A percentile compares a stretch with the other conserved stretches of the same genome.
phyloP scores from a whole-genome alignment of 2,329 filamentous ascomycete genomes.

The Cladobotryum protrusum region DNA sequence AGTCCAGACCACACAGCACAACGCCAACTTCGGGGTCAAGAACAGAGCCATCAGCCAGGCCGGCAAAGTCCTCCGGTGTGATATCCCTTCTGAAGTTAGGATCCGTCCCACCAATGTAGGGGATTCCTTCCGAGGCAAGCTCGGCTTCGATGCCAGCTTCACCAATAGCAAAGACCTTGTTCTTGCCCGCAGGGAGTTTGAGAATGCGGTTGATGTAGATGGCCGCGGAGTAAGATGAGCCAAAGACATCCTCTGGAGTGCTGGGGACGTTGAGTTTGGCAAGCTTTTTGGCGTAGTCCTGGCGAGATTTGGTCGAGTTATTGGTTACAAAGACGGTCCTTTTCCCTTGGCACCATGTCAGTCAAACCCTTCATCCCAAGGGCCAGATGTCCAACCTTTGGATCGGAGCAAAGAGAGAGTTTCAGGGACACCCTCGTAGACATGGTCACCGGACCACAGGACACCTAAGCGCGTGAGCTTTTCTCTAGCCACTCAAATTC shows the following conservation, averaged over 20 bases:
- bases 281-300: constrained; percentile 90
- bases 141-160: constrained; percentile 90
- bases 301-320: constrained; percentile 94
- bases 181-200: constrained; percentile 67
- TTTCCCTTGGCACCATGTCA: constrained; percentile 56
- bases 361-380: not conserved
- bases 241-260: constrained; percentile 85
- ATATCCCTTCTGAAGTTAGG: constrained; percentile 70
- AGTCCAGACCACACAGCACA: constrained; percentile 86
- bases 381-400: constrained; percentile 50
- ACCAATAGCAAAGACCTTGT: constrained; percentile 91
- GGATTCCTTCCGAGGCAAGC: constrained; percentile 69
- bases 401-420: constrained; percentile 76
- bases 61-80: constrained; percentile 70
- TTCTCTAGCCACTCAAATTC: not conserved
- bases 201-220: constrained; percentile 95
- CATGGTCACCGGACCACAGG: constrained; percentile 89
- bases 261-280: constrained; percentile 72
- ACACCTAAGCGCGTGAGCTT: constrained; percentile 57
- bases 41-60: constrained; percentile 65
- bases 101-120: constrained; percentile 83
- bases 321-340: constrained; percentile 95
- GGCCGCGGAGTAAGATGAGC: constrained; percentile 88
- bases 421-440: constrained; percentile 80
- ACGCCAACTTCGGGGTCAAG: constrained; percentile 85